Evolutionary conservation across 2,329 filamentous ascomycete genomes (phyloP).

Genomic region (Penicillium hordei): DNA sequence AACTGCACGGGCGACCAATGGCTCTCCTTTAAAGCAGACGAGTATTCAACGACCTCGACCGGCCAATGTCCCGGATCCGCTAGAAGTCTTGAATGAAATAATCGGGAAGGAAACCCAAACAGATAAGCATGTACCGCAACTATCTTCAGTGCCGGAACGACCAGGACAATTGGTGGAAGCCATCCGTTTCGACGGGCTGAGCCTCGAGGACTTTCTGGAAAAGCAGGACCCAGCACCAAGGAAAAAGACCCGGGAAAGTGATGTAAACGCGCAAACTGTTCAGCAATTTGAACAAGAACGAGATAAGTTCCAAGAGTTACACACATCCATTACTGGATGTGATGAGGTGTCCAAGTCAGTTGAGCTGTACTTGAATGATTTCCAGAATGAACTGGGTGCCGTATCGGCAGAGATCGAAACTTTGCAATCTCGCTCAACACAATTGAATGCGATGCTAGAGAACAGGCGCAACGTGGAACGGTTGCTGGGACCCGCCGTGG

Average conservation of each 20-base stretch:
- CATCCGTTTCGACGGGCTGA: conserved; percentile 76
- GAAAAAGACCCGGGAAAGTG: conserved; percentile 27
- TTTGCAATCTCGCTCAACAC: conserved; percentile 79
- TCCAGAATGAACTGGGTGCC: conserved; percentile 85
- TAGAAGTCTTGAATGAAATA: conserved; percentile 66
- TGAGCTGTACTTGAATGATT: conserved; percentile 86
- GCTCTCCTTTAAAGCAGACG: conserved; percentile 63
- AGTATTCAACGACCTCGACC: conserved; percentile 50
- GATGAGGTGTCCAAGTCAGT: conserved; percentile 93
- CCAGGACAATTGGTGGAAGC: conserved; percentile 57
- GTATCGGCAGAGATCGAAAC: conserved; percentile 96
- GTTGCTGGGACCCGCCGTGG: conserved; percentile 80
- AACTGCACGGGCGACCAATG: conserved; percentile 64
- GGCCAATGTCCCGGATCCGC: conserved; percentile 64
- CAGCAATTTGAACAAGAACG: conserved; percentile 81
- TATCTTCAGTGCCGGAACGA: conserved; percentile 23
- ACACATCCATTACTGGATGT: conserved; percentile 82
- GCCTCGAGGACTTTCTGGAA: conserved; percentile 68
- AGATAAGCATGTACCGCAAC: conserved; percentile 10
- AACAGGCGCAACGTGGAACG: conserved; percentile 90
- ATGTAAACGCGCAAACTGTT: conserved; percentile 58
- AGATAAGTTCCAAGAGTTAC: conserved; percentile 83
- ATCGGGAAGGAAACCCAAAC: conserved; percentile 45
- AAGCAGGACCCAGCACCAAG: conserved; percentile 28
- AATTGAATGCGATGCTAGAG: conserved; percentile 79